phyloP scores from a whole-genome alignment of 1,284 basidiomycete genomes.

The Termitomyces sp. region DNA sequence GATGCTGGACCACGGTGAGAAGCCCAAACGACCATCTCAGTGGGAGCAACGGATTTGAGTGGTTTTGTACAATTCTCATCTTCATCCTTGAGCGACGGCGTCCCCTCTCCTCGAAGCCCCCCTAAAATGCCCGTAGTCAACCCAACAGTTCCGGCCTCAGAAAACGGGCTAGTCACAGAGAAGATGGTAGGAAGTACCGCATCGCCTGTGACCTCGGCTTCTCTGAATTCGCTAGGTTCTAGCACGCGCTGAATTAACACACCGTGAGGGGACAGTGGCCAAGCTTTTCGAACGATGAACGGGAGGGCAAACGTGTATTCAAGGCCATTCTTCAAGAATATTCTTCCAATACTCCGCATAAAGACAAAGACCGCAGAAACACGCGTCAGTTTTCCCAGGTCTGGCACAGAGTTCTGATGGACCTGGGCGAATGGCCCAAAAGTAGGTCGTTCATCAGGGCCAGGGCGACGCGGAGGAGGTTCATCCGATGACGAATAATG shows the following conservation, averaged over 20 bases:
- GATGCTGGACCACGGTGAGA: slow-evolving; percentile 42
- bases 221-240: slow-evolving; percentile 60
- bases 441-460: slow-evolving; percentile 34
- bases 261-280: slow-evolving; percentile 73
- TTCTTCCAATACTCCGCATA: slow-evolving; percentile 66
- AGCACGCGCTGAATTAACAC: slow-evolving; percentile 75
- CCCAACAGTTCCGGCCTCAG: slow-evolving; percentile 70
- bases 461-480: slow-evolving; percentile 21
- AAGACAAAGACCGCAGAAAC: slow-evolving; percentile 73
- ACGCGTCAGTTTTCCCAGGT: slow-evolving; percentile 28
- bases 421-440: slow-evolving; percentile 59
- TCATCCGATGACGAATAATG: slow-evolving; percentile 33
- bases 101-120: slow-evolving; percentile 29
- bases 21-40: slow-evolving; percentile 60
- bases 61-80: slow-evolving; percentile 45
- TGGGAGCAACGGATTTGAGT: slow-evolving; percentile 47
- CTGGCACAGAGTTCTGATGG: slow-evolving; percentile 27
- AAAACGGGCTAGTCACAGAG: slow-evolving; percentile 69
- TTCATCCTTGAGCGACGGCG: slow-evolving; percentile 46
- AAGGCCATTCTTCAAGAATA: slow-evolving; percentile 70
- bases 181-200: slow-evolving; percentile 72
- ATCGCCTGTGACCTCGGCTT: slow-evolving; percentile 57
- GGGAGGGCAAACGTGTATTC: slow-evolving; percentile 81
- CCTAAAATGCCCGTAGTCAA: slow-evolving; percentile 52
- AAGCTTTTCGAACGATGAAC: slow-evolving; percentile 73